phyloP scores from a whole-genome alignment of 148 eudicot genomes.

The Amaranthus hypochondriacus region DNA sequence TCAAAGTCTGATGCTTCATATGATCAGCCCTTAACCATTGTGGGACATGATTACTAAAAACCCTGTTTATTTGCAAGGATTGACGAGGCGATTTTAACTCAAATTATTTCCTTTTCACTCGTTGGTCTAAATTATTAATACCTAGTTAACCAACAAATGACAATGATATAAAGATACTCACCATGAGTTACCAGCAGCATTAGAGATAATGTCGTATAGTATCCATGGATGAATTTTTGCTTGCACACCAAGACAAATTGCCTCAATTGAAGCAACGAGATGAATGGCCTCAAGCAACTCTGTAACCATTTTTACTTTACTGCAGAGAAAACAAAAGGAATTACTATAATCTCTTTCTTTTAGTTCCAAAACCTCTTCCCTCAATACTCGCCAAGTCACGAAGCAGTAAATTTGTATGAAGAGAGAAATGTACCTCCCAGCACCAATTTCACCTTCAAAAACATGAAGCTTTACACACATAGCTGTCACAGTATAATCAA shows the following conservation, averaged over 20 bases:
- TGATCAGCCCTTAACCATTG: constrained; percentile 56
- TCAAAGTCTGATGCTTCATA: constrained; percentile 43
- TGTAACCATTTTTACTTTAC: constrained; percentile 81
- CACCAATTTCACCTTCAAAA: constrained; percentile 75
- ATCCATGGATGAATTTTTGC: constrained; percentile 92
- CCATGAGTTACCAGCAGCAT: constrained; percentile 99
- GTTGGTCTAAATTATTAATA: not conserved
- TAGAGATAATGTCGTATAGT: constrained; percentile 84
- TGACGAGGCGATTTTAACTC: not conserved
- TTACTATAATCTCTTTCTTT: not conserved
- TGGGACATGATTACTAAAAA: constrained; percentile 70
- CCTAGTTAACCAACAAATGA: not conserved
- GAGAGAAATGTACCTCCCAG: constrained; percentile 65
- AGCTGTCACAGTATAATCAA: constrained; percentile 42
- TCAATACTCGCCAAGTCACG: not conserved
- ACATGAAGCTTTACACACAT: constrained; percentile 61
- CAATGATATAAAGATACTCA: constrained; percentile 25
- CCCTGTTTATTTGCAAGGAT: constrained; percentile 45
- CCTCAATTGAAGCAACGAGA: constrained; percentile 93
- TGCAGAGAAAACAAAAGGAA: constrained; percentile 31
- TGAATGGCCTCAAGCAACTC: constrained; percentile 93
- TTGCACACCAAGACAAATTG: constrained; percentile 85
- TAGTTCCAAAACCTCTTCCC: no score
- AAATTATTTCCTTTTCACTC: not conserved
- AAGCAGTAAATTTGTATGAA: not conserved